These are phyloP conservation scores for Colletotrichum zoysiae DNA, from an alignment of 2,329 filamentous ascomycete genomes.

Conservation along the genomic window DNA sequence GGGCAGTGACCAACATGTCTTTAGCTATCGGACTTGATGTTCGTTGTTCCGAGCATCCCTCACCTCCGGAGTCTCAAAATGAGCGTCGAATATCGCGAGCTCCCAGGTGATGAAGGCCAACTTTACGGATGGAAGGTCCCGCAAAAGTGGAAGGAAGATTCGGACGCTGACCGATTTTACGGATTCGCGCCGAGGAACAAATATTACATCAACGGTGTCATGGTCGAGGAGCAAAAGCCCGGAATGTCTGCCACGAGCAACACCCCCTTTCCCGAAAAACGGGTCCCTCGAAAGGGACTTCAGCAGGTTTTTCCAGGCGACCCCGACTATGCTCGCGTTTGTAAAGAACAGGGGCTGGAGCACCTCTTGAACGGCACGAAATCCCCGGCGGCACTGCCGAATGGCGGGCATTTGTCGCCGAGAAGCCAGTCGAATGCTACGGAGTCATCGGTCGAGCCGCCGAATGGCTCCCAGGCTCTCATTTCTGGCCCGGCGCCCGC, in stretches of 20 bases:
- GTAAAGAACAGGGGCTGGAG: constrained; percentile 68
- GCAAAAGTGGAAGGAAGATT: constrained; percentile 71
- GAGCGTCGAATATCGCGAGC: constrained; percentile 70
- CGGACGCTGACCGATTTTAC: constrained; percentile 63
- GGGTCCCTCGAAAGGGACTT: constrained; percentile 68
- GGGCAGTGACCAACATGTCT: constrained; percentile 39
- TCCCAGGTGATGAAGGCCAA: constrained; percentile 64
- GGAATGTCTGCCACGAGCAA: constrained; percentile 62
- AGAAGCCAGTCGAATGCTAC: constrained; percentile 50
- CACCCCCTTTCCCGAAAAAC: constrained; percentile 66
- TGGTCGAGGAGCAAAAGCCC: constrained; percentile 65
- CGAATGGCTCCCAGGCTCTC: constrained; percentile 26
- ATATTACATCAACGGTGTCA: constrained; percentile 68
- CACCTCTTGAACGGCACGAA: constrained; percentile 64
- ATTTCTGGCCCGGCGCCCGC: constrained; percentile 6
- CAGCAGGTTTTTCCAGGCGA: constrained; percentile 66
- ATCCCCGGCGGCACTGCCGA: constrained; percentile 58
- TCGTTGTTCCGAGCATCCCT: constrained; percentile 66
- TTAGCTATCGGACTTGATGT: constrained; percentile 73
- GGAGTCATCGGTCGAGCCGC: constrained; percentile 28
- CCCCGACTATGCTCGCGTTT: constrained; percentile 68
- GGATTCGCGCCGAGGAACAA: constrained; percentile 69
- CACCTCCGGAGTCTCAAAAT: constrained; percentile 70
- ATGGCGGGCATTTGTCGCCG: constrained; percentile 63
- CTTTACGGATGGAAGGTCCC: constrained; percentile 56